Base-by-base conservation (phyloP, 805 yeast genomes). In the Candida wancherniae region DNA sequence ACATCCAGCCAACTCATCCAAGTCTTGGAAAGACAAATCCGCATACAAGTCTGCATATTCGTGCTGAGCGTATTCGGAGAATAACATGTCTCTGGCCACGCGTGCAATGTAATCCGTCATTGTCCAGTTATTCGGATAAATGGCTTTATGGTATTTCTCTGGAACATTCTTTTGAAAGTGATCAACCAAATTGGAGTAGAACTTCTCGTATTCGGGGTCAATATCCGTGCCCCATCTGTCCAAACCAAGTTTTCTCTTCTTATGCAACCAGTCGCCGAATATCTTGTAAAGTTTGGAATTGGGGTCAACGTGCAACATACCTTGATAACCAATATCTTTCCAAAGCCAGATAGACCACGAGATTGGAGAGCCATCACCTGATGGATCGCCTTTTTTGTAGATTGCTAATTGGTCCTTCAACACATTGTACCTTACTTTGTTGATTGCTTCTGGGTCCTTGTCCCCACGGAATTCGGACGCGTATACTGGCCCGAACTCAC, bases 311-410 rank as follows among this genome's bases (percentile, higher is more conserved):
- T 58, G 67, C 10, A 71, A 60, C 40, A 71, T 47, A 2, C 74
- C 75, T 52, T 71, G 75, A 47, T 54, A 69, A 1, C 76, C 75
- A 45, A 71, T 63, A 45, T 71, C 75, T 47, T 71, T 71, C 50
- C 71, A 71, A 6, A 69, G 51, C 76, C 76, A 71, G 34, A 71
- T 69, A 5, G 74, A 67, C 75, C 75, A 71, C 17, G 63, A 46
- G 31, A 70, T 69, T 13, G 73, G 67, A 8, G 59, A 19, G 5
- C 52, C 53, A 46, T 66, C 73, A 10, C 73, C 73, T 4, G 70
- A 60, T 4, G 75, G 75, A 36, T 69, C 73, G 15, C 74, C 75
- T 4, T 39, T 24, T 29, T 54, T 54, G 50, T 71, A 71, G 25
- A 67, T 55, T 7, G 44, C 56, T 44, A 71, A 56, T 50, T 71